Conservation (phyloP, 768 basidiomycete species). For the Pisolithus marmoratus region DNA sequence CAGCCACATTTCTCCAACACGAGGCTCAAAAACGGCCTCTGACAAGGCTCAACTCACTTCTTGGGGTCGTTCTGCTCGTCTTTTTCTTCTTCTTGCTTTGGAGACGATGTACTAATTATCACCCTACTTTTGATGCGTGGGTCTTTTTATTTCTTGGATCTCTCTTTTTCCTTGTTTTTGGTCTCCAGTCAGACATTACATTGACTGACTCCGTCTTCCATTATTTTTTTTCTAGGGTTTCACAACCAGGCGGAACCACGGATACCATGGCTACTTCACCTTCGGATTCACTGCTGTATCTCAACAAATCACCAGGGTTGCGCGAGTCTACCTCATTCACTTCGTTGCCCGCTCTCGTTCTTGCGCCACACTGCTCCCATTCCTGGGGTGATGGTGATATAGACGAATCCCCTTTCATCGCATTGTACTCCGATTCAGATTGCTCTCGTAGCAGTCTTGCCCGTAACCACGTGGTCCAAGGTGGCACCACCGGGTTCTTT, state of each 20-base stretch:
- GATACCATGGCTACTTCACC: slow-evolving; percentile 28
- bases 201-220: neutral
- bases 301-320: slow-evolving; percentile 6
- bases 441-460: slow-evolving; percentile 10
- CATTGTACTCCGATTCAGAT: slow-evolving; percentile 9
- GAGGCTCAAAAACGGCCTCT: slow-evolving; percentile 20
- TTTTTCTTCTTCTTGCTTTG: slow-evolving; percentile 5
- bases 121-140: slow-evolving; percentile 19
- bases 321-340: slow-evolving; percentile 6
- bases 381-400: slow-evolving; percentile 15
- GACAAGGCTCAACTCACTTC: slow-evolving; percentile 2
- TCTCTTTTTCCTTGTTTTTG: neutral
- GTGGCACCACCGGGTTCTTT: slow-evolving; percentile 9
- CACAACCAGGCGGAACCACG: slow-evolving; percentile 26
- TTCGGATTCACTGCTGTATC: slow-evolving; percentile 23
- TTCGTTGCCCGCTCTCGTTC: slow-evolving; percentile 12
- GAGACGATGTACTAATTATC: slow-evolving; percentile 16
- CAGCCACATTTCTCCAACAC: slow-evolving; percentile 28
- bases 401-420: slow-evolving; percentile 20
- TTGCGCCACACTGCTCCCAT: slow-evolving; percentile 4
- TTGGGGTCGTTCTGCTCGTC: slow-evolving; percentile 8
- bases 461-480: slow-evolving; percentile 10
- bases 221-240: slow-evolving; percentile 20
- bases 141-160: slow-evolving; percentile 5
- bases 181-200: neutral